Evolutionary conservation across 495 filamentous ascomycete species (phyloP), one percentile per base, ranked within the genome.

Genomic region (Sporormia fimetaria): DNA sequence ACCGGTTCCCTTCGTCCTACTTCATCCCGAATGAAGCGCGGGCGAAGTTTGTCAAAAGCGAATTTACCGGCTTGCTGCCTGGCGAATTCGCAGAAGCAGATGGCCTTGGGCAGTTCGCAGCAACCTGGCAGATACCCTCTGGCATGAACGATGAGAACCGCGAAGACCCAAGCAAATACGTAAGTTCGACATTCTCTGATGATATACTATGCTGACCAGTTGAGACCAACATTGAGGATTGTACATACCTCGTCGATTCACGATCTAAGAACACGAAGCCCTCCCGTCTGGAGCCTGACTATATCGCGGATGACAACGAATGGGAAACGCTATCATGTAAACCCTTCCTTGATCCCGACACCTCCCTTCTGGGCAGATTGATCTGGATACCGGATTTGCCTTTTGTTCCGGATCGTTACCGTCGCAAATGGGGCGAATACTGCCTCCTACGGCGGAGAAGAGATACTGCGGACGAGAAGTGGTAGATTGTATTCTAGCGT

Each of bases 121-220:
- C 84, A 9, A 81, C 86, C 6, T 94, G 86, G 71, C 63, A 80
- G 37, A 70, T 81, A 1, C 81, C 87, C 1, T 62, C 66, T 12
- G 92, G 92, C 8, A 83, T 99, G 77, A 99, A 99, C 55, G 85
- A 94, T 57, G 71, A 75, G 37, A 99, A 99, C 57, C 65, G 74
- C 47, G 87, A 93, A 54, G 92, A 99, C 59, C 62, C 66, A 27
- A 71, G 70, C 14, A 96, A 99, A 78, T 87, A 96, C 54, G 83
- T 83, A 58, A 64, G 75, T 58, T 24, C 15, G 7, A 22, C 3
- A 4, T 27, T 10, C 6, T 26, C 4, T 26, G 8, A n/a, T 14
- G 12, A 14, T n/a, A 18, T 2, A 14, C 9, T 15, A n/a, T 1
- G 34, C 32, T 35, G 22, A 36, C 33, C 17, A 9, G 3, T 33